A percentile compares a stretch with the other conserved stretches of the same genome.
Conservation (phyloP, 768 basidiomycete genomes). For the Xerocomus spinulosus region DNA sequence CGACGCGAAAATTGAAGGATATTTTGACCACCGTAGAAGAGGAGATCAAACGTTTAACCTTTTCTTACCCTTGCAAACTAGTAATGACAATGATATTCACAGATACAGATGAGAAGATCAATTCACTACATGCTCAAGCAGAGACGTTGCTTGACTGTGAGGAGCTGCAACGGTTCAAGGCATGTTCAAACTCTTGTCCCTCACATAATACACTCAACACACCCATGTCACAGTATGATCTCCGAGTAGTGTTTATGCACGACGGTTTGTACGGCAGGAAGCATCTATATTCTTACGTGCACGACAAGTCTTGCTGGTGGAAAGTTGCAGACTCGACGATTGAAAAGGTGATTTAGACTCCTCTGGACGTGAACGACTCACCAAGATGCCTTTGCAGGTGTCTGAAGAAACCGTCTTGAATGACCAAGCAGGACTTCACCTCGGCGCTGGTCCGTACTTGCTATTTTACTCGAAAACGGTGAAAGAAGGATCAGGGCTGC, state of each 20-base stretch:
- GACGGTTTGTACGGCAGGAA: conserved; percentile 75
- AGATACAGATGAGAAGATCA: conserved; percentile 54
- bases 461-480: conserved; percentile 56
- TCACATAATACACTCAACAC: not conserved
- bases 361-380: not conserved
- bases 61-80: not conserved
- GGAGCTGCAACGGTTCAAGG: conserved; percentile 60
- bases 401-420: conserved; percentile 64
- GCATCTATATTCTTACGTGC: conserved; percentile 75
- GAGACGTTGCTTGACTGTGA: conserved; percentile 53
- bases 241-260: conserved; percentile 73
- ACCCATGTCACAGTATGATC: conserved; percentile 55
- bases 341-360: conserved; percentile 44
- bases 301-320: conserved; percentile 67
- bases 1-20: conserved; percentile 47
- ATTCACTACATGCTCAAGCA: conserved; percentile 40
- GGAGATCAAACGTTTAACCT: conserved; percentile 46
- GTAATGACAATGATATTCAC: not conserved
- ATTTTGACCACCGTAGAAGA: conserved; percentile 50
- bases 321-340: conserved; percentile 70
- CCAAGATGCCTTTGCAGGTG: conserved; percentile 42
- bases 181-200: conserved; percentile 27
- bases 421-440: conserved; percentile 67
- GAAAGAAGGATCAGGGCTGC: conserved; percentile 5
- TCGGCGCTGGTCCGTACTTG: conserved; percentile 74